phyloP scores from a whole-genome alignment of 768 basidiomycete genomes.

The Pleurotus citrinopileatus region DNA sequence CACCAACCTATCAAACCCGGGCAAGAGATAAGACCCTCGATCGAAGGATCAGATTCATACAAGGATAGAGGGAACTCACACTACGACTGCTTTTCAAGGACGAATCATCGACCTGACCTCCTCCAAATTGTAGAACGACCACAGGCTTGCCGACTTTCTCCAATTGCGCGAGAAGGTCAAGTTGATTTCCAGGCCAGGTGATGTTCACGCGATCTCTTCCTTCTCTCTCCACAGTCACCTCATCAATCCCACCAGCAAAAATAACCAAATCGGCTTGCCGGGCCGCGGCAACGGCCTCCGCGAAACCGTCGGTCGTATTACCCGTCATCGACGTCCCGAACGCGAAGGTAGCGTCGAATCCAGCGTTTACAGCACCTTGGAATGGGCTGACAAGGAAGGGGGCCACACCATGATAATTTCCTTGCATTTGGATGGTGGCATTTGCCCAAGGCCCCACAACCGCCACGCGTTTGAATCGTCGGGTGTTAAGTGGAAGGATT shows the following conservation, averaged over 20 bases:
- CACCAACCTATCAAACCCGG: constrained; percentile 38
- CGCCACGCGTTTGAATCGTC: constrained; percentile 45
- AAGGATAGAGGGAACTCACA: constrained; percentile 27
- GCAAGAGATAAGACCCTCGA: background rate
- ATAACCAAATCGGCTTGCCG: constrained; percentile 45
- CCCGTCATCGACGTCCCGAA: constrained; percentile 39
- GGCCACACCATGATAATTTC: constrained; percentile 53
- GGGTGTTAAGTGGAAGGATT: constrained; percentile 46
- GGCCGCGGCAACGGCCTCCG: constrained; percentile 50
- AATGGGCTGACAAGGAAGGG: constrained; percentile 56
- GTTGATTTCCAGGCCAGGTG: constrained; percentile 55
- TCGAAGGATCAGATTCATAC: background rate
- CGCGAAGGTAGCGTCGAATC: constrained; percentile 42
- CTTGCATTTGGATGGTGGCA: constrained; percentile 55
- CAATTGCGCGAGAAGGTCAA: constrained; percentile 44
- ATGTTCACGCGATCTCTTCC: constrained; percentile 43
- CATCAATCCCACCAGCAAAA: constrained; percentile 54
- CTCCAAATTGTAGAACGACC: constrained; percentile 53
- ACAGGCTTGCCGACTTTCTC: constrained; percentile 47
- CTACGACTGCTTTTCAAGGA: constrained; percentile 39
- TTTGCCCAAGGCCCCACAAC: constrained; percentile 60
- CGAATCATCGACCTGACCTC: constrained; percentile 52
- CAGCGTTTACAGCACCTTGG: constrained; percentile 43
- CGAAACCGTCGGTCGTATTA: constrained; percentile 41
- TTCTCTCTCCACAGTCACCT: constrained; percentile 43